Percentiles rank a stretch among this genome's conserved stretches.
Evolutionary conservation across 148 eudicot species (phyloP).

Genomic region (Fallopia convolvulus): DNA sequence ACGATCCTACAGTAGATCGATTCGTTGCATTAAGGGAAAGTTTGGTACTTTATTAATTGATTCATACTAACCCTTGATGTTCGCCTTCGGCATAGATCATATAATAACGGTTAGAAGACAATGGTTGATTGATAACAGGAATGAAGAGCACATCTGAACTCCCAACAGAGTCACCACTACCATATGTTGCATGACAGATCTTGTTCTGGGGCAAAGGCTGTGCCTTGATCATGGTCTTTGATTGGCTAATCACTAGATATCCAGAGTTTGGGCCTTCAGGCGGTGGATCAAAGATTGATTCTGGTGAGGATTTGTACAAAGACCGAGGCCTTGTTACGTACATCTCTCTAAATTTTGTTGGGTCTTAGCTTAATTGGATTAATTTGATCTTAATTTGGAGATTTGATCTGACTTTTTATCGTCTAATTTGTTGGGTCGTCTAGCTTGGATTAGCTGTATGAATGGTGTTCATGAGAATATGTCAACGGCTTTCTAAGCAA

Average conservation of each 20-base stretch:
- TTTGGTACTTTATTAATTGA: neutral
- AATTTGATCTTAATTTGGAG: neutral
- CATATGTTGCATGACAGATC: neutral
- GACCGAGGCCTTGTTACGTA: slow-evolving; percentile 27
- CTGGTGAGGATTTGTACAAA: slow-evolving; percentile 22
- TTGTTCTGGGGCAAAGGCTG: slow-evolving; percentile 34
- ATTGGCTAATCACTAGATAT: slow-evolving; percentile 25
- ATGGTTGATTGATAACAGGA: slow-evolving; percentile 26
- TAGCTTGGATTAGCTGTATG: too few species aligned
- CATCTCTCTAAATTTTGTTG: slow-evolving; percentile 6
- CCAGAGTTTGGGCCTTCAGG: slow-evolving; percentile 33
- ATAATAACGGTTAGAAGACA: slow-evolving; percentile 25
- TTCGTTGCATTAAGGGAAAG: too few species aligned
- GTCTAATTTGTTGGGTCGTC: neutral
- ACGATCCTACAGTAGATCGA: too few species aligned
- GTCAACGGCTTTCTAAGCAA: slow-evolving; percentile 2
- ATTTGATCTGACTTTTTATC: neutral
- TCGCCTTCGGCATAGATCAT: slow-evolving; percentile 24
- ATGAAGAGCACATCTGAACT: slow-evolving; percentile 18
- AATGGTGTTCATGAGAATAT: too few species aligned
- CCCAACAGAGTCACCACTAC: neutral
- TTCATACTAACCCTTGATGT: slow-evolving; percentile 23
- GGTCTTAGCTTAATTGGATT: neutral
- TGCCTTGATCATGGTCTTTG: neutral
- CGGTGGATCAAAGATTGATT: slow-evolving; percentile 13